A percentile compares a stretch with the other conserved stretches of the same genome.
phyloP scores from a whole-genome alignment of 1,139 yeast genomes.

The Taphrina sp. region DNA sequence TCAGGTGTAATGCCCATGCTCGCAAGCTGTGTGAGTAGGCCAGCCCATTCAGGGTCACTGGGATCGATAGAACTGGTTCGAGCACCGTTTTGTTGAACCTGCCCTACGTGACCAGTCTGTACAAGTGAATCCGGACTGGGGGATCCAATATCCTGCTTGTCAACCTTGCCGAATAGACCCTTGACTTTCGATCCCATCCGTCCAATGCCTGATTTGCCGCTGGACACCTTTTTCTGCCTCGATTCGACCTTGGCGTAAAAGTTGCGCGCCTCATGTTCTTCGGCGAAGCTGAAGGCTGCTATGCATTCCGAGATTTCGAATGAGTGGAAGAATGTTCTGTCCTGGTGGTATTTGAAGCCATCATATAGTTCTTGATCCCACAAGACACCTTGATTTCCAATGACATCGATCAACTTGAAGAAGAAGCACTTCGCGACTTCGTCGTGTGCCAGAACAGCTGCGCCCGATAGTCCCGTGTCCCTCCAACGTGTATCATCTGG shows the following conservation, averaged over 20 bases:
- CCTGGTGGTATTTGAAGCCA: conserved; percentile 85
- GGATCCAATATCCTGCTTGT: conserved; percentile 69
- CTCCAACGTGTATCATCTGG: conserved; percentile 82
- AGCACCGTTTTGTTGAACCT: conserved; percentile 27
- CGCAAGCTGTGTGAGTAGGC: conserved; percentile 69
- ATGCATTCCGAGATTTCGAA: conserved; percentile 89
- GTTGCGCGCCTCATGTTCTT: conserved; percentile 82
- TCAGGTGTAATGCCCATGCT: conserved; percentile 81
- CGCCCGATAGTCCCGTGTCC: conserved; percentile 86
- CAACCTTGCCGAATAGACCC: conserved; percentile 27
- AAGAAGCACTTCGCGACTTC: conserved; percentile 91
- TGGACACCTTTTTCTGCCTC: conserved; percentile 18
- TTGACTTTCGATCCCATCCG: conserved; percentile 26
- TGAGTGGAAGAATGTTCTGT: conserved; percentile 88
- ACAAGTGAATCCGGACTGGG: conserved; percentile 50
- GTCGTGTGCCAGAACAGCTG: conserved; percentile 83
- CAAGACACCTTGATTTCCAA: conserved; percentile 75
- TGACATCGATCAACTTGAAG: conserved; percentile 78
- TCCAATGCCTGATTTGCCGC: conserved; percentile 12
- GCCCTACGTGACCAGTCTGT: conserved; percentile 26
- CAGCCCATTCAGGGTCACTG: conserved; percentile 75
- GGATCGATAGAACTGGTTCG: conserved; percentile 28
- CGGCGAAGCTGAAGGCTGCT: conserved; percentile 88
- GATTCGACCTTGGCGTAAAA: conserved; percentile 29
- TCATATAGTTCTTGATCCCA: conserved; percentile 97